These are phyloP conservation scores for Rhodosporidiobolus sp. DNA, from an alignment of 768 basidiomycete species.

Conservation along the genomic window DNA sequence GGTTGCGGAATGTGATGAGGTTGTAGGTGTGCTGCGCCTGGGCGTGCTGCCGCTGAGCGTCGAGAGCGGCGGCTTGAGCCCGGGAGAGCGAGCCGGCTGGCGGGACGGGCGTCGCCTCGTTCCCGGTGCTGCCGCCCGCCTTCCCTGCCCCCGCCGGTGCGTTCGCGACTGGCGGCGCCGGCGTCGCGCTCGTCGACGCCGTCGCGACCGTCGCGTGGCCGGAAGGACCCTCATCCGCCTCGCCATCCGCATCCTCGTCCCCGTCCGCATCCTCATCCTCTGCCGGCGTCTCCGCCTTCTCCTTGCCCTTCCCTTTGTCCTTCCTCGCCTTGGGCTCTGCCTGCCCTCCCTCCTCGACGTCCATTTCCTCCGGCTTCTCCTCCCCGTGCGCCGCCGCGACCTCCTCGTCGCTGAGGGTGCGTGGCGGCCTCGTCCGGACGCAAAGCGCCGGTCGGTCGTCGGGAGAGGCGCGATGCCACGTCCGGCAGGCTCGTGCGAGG, in stretches of 20 bases:
- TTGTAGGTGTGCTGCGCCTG: conserved; percentile 25
- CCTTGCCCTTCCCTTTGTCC: conserved; percentile 50
- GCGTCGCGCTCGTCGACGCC: conserved; percentile 1
- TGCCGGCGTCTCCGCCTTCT: conserved; percentile 54
- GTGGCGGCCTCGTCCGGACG: conserved; percentile 44
- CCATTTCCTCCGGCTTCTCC: not conserved
- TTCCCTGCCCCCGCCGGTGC: conserved; percentile 20
- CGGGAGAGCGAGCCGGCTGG: conserved; percentile 12
- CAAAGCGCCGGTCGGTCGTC: conserved; percentile 66
- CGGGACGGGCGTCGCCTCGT: conserved; percentile 14
- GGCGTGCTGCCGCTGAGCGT: conserved; percentile 3
- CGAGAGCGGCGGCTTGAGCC: conserved; percentile 6
- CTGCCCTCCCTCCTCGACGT: conserved; percentile 4
- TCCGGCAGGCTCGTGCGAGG: conserved; percentile 73
- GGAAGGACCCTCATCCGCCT: conserved; percentile 34
- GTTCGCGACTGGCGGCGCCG: not conserved
- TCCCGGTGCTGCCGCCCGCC: conserved; percentile 24
- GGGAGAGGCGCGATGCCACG: conserved; percentile 75
- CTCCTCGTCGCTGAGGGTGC: conserved; percentile 55
- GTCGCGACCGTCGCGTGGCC: conserved; percentile 9
- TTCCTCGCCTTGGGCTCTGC: conserved; percentile 21
- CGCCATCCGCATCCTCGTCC: conserved; percentile 48
- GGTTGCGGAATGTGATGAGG: conserved; percentile 36
- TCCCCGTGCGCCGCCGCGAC: conserved; percentile 45
- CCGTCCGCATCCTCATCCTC: conserved; percentile 51